Evolutionary conservation across 495 filamentous ascomycete species (phyloP), one percentile per base, ranked within the genome.

Genomic region (Penicillium dipodomyicola): DNA sequence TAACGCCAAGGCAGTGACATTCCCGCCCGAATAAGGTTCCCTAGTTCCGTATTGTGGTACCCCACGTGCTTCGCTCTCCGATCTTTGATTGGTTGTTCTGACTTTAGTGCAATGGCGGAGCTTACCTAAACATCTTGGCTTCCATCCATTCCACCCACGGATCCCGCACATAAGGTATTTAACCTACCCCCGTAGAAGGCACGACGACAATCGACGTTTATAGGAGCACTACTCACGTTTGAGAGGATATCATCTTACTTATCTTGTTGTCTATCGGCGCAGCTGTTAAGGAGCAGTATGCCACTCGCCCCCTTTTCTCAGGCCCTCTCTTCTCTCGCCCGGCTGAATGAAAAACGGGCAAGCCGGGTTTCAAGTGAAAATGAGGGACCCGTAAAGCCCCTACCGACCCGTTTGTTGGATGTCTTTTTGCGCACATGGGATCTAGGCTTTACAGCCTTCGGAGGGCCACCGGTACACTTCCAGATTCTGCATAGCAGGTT

Each of bases 381-480:
- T 6, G 35, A 9, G n/a, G 35, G 35, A 39, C 7, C 35, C 3
- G 15, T 4, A 39, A 39, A 39, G 4, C 35, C 15, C 0, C 7
- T 39, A 6, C 7, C 2, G n/a, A 39, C 7, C 3, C 35, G 15
- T 8, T 23, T 44, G 41, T 11, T 44, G 20, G 76, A 79, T 54
- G 68, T 76, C n/a, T 48, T 84, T 33, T 68, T 63, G 5, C 69
- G 65, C 22, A 83, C 80, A 29, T 90, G 86, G 87, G 75, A 89
- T 64, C 68, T 91, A 5, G 87, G 87, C 0, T 80, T 90, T 49
- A 90, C 85, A 2, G 74, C 84, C 1, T 91, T 90, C 65, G 88
- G 88, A 3, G 87, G 86, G 1, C 86, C 86, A 2, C 79, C 87
- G 0, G 86, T 89, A 14, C 86, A 89, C 62, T 90, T 89, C 64